Percentiles rank a stretch among this genome's conserved stretches.
These are phyloP conservation scores for Trichoderma virens DNA, from an alignment of 495 filamentous ascomycete genomes.

Conservation along the genomic window DNA sequence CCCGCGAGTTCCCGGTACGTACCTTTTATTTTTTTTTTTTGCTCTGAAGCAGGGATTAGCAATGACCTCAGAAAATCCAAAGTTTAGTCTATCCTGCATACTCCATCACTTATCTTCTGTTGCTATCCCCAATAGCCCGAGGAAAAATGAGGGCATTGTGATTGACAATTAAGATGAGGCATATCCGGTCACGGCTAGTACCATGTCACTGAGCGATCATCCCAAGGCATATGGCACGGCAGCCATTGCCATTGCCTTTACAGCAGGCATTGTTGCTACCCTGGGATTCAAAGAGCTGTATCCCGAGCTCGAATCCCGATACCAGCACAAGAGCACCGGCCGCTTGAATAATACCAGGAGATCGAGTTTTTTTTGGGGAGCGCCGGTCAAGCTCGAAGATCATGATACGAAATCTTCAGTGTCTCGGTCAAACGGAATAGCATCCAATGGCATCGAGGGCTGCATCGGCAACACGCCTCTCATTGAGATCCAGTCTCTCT, in stretches of 20 bases:
- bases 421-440: neutral
- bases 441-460: conserved; percentile 70
- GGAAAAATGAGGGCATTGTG: neutral
- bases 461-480: conserved; percentile 93
- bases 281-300: conserved; percentile 69
- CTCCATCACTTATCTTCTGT: neutral
- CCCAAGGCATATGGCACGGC: conserved; percentile 49
- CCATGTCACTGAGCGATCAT: conserved; percentile 48
- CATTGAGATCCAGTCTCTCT: conserved; percentile 78
- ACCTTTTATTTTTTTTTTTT: neutral
- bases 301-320: conserved; percentile 56
- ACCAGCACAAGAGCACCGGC: conserved; percentile 27
- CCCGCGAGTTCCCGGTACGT: conserved; percentile 9
- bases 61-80: neutral
- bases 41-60: neutral
- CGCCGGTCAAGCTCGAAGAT: conserved; percentile 46
- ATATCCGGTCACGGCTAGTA: neutral
- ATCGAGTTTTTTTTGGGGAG: conserved; percentile 30
- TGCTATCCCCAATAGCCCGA: neutral
- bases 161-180: neutral
- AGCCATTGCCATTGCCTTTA: conserved; percentile 60
- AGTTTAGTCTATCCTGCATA: neutral
- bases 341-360: conserved; percentile 15
- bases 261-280: conserved; percentile 63
- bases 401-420: conserved; percentile 19